Evolutionary conservation across 1,139 yeast genomes (phyloP).

Genomic region (Sugiyamaella pinicola): DNA sequence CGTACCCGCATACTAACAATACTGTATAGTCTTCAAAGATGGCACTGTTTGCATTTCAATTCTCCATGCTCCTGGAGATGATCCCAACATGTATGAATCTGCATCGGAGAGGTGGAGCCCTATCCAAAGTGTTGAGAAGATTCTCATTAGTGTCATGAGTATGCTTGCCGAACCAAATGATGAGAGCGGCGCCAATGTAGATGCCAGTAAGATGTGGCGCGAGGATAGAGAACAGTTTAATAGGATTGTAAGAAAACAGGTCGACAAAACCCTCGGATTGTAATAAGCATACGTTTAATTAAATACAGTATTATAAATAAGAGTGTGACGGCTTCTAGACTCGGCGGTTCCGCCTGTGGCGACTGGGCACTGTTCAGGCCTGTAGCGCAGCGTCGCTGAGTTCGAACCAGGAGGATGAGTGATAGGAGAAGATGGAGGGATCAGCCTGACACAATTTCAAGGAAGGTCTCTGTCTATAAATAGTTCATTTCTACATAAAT

Average conservation of each 20-base stretch:
- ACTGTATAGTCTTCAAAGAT: slow-evolving; percentile 64
- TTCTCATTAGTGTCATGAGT: slow-evolving; percentile 85
- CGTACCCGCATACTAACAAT: background rate
- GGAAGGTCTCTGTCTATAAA: background rate
- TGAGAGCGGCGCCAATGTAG: slow-evolving; percentile 95
- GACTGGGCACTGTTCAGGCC: no score
- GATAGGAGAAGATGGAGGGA: no score
- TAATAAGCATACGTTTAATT: slow-evolving; percentile 36
- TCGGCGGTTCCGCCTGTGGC: no score
- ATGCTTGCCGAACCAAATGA: slow-evolving; percentile 97
- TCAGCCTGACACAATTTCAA: no score
- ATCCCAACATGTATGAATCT: slow-evolving; percentile 90
- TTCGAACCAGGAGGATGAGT: no score
- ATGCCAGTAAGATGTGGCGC: slow-evolving; percentile 95
- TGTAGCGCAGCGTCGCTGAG: background rate
- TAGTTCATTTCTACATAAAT: slow-evolving; percentile 10
- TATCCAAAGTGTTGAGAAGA: slow-evolving; percentile 94
- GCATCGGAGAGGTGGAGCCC: slow-evolving; percentile 99
- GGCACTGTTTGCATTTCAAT: slow-evolving; percentile 97
- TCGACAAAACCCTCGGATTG: slow-evolving; percentile 67
- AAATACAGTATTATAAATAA: slow-evolving; percentile 3
- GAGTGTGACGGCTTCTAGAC: no score
- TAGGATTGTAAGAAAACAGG: slow-evolving; percentile 64
- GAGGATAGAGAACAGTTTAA: slow-evolving; percentile 72
- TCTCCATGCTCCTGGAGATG: slow-evolving; percentile 94